A percentile compares a stretch with the other conserved stretches of the same genome.
Evolutionary conservation across 2,329 filamentous ascomycete genomes (phyloP).

Genomic region (Pestalotiopsis sp.): DNA sequence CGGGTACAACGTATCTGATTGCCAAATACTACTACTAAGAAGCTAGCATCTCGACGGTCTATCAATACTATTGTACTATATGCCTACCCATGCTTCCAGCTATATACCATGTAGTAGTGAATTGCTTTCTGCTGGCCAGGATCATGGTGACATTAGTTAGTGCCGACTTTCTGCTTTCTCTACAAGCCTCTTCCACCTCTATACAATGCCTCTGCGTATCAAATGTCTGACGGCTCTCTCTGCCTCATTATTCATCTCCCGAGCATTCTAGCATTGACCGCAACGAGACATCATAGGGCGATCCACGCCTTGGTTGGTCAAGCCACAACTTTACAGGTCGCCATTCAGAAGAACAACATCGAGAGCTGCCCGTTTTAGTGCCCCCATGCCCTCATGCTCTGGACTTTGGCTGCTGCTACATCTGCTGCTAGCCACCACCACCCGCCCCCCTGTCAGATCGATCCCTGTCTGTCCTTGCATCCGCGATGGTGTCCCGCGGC

Average conservation of each 20-base stretch:
- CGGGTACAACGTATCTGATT: neutral
- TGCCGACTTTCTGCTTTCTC: too few species aligned
- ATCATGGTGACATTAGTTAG: too few species aligned
- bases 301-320: neutral
- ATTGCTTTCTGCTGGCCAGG: too few species aligned
- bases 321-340: neutral
- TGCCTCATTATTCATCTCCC: conserved; percentile 9
- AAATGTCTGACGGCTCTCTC: conserved; percentile 13
- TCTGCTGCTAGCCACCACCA: too few species aligned
- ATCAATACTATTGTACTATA: neutral
- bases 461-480: conserved; percentile 31
- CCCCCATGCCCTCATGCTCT: neutral
- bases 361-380: conserved; percentile 25
- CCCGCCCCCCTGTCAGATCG: conserved; percentile 18
- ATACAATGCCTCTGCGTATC: too few species aligned
- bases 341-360: neutral
- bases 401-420: conserved; percentile 15
- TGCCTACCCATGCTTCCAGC: neutral
- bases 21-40: neutral
- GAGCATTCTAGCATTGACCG: neutral
- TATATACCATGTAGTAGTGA: neutral
- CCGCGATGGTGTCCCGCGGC: conserved; percentile 20
- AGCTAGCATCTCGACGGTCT: conserved; percentile 18
- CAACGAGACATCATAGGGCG: neutral
- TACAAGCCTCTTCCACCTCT: too few species aligned